phyloP scores from a whole-genome alignment of 1,284 basidiomycete genomes.

The Cystobasidium sp. region DNA sequence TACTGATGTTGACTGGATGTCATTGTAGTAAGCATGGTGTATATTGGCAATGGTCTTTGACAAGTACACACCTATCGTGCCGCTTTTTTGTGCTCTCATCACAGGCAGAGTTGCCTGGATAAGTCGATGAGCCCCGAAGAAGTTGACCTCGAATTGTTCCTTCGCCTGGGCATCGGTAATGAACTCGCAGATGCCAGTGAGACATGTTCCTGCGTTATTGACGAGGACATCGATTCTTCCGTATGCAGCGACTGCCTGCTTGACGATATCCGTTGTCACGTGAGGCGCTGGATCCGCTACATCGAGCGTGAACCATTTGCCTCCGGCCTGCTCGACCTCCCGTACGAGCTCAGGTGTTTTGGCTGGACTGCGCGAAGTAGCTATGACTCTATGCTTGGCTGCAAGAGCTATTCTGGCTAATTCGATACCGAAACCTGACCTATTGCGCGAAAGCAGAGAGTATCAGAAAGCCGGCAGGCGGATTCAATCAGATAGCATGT shows the following conservation, averaged over 20 bases:
- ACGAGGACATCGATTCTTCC: constrained; percentile 23
- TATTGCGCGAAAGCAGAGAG: neutral
- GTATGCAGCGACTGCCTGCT: neutral
- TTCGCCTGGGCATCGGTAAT: constrained; percentile 21
- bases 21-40: neutral
- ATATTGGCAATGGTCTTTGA: neutral
- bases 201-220: constrained; percentile 32
- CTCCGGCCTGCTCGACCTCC: constrained; percentile 20
- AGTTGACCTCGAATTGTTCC: constrained; percentile 32
- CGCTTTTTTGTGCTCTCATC: constrained; percentile 11
- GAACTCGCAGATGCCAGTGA: constrained; percentile 19
- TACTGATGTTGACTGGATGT: constrained; percentile 19
- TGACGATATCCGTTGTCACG: constrained; percentile 9
- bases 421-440: constrained; percentile 31
- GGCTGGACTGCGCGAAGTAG: constrained; percentile 13
- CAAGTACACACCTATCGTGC: constrained; percentile 18
- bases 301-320: constrained; percentile 22
- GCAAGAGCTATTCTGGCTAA: constrained; percentile 20
- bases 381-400: constrained; percentile 18
- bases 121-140: constrained; percentile 18
- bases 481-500: neutral
- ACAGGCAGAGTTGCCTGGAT: constrained; percentile 5
- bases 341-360: constrained; percentile 22
- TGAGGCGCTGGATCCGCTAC: constrained; percentile 20
- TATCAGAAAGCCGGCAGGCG: neutral